Evolutionary conservation across 2,329 filamentous ascomycete species (phyloP).

Genomic region (Apiospora sp.): DNA sequence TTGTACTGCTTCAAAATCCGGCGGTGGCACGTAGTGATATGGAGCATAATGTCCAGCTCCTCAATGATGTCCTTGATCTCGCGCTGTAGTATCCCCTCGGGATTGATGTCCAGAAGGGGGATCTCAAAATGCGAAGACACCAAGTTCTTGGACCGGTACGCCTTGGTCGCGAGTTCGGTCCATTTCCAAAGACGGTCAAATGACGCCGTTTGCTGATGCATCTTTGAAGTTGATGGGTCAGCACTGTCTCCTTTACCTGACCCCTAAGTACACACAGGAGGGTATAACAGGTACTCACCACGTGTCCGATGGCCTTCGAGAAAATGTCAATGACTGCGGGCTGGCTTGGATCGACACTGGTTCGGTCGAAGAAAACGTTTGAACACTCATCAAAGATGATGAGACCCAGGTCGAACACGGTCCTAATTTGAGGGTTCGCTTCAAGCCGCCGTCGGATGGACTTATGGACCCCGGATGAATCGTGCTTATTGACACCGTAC

Average conservation of each 20-base stretch:
- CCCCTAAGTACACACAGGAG: too few species aligned
- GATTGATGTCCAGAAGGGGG: slow-evolving; percentile 49
- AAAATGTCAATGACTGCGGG: slow-evolving; percentile 53
- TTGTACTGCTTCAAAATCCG: slow-evolving; percentile 42
- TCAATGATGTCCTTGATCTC: slow-evolving; percentile 58
- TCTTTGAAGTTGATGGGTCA: slow-evolving; percentile 38
- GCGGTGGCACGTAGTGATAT: slow-evolving; percentile 47
- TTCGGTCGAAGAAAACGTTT: slow-evolving; percentile 49
- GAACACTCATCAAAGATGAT: slow-evolving; percentile 52
- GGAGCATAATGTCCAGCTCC: slow-evolving; percentile 56
- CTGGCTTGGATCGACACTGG: slow-evolving; percentile 40
- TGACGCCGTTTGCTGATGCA: slow-evolving; percentile 48
- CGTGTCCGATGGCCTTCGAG: slow-evolving; percentile 48
- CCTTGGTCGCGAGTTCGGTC: slow-evolving; percentile 37
- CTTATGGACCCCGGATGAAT: slow-evolving; percentile 50
- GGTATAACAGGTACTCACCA: too few species aligned
- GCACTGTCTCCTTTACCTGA: neutral
- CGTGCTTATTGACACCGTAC: slow-evolving; percentile 51
- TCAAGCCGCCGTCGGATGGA: slow-evolving; percentile 44
- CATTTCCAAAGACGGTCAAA: slow-evolving; percentile 49
- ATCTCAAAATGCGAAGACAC: slow-evolving; percentile 38
- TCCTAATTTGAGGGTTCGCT: slow-evolving; percentile 40
- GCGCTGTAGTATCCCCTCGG: slow-evolving; percentile 50
- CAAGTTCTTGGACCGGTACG: slow-evolving; percentile 34
- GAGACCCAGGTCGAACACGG: slow-evolving; percentile 50